Evolutionary conservation across 2,329 filamentous ascomycete genomes (phyloP).

Genomic region (Penicillium polonicum): DNA sequence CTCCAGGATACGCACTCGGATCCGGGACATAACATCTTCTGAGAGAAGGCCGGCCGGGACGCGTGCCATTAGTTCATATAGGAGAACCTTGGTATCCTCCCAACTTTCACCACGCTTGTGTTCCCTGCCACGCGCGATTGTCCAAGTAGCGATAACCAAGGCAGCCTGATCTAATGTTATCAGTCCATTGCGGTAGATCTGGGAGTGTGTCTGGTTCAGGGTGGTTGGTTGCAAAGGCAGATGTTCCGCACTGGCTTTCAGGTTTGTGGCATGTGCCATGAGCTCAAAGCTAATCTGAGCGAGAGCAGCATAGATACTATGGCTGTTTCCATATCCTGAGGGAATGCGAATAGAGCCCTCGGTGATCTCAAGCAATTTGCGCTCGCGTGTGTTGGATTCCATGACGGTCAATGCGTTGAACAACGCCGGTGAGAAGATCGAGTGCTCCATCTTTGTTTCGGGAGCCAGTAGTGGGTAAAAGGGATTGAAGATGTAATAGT

Average conservation of each 20-base stretch:
- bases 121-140: conserved; percentile 35
- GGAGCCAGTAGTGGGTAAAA: conserved; percentile 43
- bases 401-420: conserved; percentile 45
- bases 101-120: conserved; percentile 25
- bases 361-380: conserved; percentile 35
- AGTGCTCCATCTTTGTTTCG: conserved; percentile 37
- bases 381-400: conserved; percentile 43
- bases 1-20: conserved; percentile 34
- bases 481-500: conserved; percentile 48
- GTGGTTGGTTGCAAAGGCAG: conserved; percentile 33
- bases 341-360: conserved; percentile 33
- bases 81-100: conserved; percentile 29
- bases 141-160: conserved; percentile 41
- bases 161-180: conserved; percentile 42
- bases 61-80: conserved; percentile 32
- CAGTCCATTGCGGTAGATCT: conserved; percentile 45
- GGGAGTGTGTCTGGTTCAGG: conserved; percentile 42
- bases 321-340: conserved; percentile 36
- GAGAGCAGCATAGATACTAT: conserved; percentile 40
- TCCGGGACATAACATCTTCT: conserved; percentile 28
- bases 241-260: conserved; percentile 32
- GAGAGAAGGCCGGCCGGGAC: conserved; percentile 33
- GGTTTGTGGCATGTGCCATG: conserved; percentile 38
- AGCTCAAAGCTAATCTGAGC: conserved; percentile 45
- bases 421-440: conserved; percentile 45